Evolutionary conservation across 306 rosid species (phyloP).

Genomic region (Dalbergia cultrata): DNA sequence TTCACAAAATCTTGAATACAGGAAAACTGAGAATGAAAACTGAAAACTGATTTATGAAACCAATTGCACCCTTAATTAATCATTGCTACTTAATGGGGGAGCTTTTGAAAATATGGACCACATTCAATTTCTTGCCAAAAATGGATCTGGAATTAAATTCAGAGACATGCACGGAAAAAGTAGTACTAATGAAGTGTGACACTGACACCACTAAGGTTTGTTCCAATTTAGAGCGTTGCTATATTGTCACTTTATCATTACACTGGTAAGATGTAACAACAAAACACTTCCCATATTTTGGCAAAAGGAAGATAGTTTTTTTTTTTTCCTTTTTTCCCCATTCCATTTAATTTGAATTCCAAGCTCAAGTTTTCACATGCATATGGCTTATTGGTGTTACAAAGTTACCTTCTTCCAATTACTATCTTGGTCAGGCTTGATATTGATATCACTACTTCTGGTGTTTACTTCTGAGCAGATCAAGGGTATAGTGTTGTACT

Average conservation of each 20-base stretch:
- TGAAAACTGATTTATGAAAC: too few species aligned
- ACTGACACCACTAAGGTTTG: background rate
- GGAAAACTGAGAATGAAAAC: too few species aligned
- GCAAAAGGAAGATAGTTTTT: background rate
- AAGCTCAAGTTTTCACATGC: background rate
- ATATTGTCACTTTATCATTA: background rate
- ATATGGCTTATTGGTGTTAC: slow-evolving; percentile 15
- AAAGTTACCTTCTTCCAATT: slow-evolving; percentile 28
- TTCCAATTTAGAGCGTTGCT: too few species aligned
- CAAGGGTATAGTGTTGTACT: slow-evolving; percentile 92
- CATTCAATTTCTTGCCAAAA: background rate
- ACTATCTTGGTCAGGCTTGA: slow-evolving; percentile 17
- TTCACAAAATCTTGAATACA: too few species aligned
- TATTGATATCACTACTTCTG: slow-evolving; percentile 43
- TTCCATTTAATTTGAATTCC: background rate
- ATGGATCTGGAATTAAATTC: background rate
- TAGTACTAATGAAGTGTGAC: background rate
- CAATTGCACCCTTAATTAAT: background rate
- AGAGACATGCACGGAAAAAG: background rate
- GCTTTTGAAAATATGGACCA: background rate
- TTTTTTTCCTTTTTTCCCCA: background rate
- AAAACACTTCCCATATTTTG: background rate
- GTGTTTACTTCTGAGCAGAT: slow-evolving; percentile 68
- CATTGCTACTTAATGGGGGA: background rate
- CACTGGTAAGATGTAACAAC: background rate